Base-by-base conservation (phyloP, 2,329 filamentous ascomycete genomes). In the Teratosphaeria nubilosa region DNA sequence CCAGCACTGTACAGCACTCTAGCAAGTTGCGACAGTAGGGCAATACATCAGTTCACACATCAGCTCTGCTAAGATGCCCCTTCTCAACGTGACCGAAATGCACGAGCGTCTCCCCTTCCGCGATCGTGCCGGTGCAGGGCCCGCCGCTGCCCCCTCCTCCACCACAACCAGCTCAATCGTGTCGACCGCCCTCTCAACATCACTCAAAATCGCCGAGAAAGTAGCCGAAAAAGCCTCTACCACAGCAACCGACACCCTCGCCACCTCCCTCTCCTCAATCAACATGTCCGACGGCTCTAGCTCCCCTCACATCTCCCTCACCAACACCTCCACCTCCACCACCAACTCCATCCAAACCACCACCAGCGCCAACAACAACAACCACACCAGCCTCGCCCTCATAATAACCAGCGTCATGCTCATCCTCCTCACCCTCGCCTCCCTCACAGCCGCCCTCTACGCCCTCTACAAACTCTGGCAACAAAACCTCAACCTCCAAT, bases 401-500 rank as follows among this genome's bases (percentile, higher is more conserved):
- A 51, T 45, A 3, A 51, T 58, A 20, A 32, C 24, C 22, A 32
- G 48, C 32, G 52, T 34, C 10, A 20, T 52, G 22, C 37, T 58
- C 34, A 54, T 51, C 22, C 48, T 52, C 56, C 37, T 54, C 51
- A 48, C 34, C 14, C 16, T 51, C 52, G 10, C 34, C 25, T 25
- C 37, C 13, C 51, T 54, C 56, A 50, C 37, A 32, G 4, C 54
- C 32, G 31, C 37, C 37, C 56, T 58, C 20, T 25, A 53, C 16
- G 41, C 51, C 10, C 51, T 58, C 51, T 51, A 54, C 37, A 52
- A 52, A 16, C 20, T 54, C 14, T 54, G 56, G 52, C 51, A 58
- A 32, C 41, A 58, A 20, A 45, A 31, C 13, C 52, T 52, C 7
- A 58, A 54, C 24, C 56, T 58, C 5, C 51, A 54, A 31, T 58